Percentiles rank a stretch among this genome's conserved stretches.
Conservation (phyloP, 108 stramenopile genomes). For the Stephanodiscus triporus region DNA sequence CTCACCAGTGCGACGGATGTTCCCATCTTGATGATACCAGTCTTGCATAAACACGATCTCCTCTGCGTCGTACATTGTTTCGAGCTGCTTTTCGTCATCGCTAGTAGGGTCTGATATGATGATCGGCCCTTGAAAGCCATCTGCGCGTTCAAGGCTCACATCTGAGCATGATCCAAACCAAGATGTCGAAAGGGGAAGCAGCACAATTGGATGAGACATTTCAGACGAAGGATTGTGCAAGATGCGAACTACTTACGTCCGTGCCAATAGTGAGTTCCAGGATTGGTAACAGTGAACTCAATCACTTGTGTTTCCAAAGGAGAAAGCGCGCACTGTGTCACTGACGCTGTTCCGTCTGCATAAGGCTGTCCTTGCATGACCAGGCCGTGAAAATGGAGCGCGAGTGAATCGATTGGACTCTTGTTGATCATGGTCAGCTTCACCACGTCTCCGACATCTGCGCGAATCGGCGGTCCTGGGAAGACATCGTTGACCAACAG, state of each 20-base stretch:
- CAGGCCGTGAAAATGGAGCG: slow-evolving; percentile 51
- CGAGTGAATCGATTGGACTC: slow-evolving; percentile 8
- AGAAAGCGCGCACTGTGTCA: slow-evolving; percentile 35
- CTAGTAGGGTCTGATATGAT: slow-evolving; percentile 27
- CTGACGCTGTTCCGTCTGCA: slow-evolving; percentile 38
- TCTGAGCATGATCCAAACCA: slow-evolving; percentile 10
- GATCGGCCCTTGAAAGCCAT: slow-evolving; percentile 49
- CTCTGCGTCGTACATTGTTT: slow-evolving; percentile 40
- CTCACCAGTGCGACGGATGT: slow-evolving; percentile 13
- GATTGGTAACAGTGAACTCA: slow-evolving; percentile 34
- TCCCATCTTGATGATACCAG: slow-evolving; percentile 37
- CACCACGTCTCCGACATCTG: slow-evolving; percentile 22
- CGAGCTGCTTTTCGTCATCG: slow-evolving; percentile 28
- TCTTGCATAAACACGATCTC: slow-evolving; percentile 45
- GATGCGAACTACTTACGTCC: slow-evolving; percentile 18
- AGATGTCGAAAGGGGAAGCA: too few relatives aligned
- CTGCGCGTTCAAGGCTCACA: slow-evolving; percentile 36
- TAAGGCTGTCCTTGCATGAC: slow-evolving; percentile 35
- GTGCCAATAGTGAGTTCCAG: slow-evolving; percentile 58
- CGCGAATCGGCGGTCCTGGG: slow-evolving; percentile 25
- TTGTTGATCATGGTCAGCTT: slow-evolving; percentile 29
- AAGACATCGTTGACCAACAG: slow-evolving; percentile 34
- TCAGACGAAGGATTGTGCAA: background rate
- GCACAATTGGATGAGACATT: background rate
- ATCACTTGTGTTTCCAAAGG: slow-evolving; percentile 45